These are phyloP conservation scores for Podaxis rugospora DNA, from an alignment of 768 basidiomycete genomes.

Conservation along the genomic window DNA sequence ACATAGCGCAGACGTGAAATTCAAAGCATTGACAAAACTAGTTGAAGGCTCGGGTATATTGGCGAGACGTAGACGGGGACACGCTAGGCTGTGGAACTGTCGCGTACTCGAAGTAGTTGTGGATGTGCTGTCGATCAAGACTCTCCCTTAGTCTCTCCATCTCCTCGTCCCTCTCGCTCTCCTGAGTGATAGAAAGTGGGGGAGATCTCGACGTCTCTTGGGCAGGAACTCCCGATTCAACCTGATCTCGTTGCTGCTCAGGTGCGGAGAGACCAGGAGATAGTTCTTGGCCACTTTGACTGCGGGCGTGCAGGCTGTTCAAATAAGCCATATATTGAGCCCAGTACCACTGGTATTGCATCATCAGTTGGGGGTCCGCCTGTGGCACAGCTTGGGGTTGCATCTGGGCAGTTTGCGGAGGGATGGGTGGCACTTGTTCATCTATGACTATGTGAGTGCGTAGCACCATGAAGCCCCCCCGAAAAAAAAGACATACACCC, in stretches of 20 bases:
- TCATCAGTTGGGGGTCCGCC: background rate
- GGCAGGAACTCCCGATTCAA: background rate
- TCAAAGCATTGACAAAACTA: background rate
- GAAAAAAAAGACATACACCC: background rate
- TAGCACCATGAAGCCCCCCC: background rate
- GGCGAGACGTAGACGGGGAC: background rate
- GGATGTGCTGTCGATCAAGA: background rate
- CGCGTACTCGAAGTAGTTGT: background rate
- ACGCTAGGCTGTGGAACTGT: background rate
- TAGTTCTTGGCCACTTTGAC: background rate
- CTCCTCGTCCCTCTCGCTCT: background rate
- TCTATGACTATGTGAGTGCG: background rate
- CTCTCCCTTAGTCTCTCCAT: background rate
- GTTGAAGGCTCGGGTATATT: background rate
- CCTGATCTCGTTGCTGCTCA: background rate
- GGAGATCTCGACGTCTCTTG: background rate
- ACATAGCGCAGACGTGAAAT: background rate
- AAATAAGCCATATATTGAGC: background rate
- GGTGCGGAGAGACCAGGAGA: background rate
- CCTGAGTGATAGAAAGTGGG: background rate
- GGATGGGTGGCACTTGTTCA: background rate
- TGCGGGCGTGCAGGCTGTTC: background rate
- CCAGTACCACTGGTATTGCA: background rate
- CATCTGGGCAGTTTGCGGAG: background rate
- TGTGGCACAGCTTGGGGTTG: background rate